Conservation (phyloP, 169 alveolate genomes). For the Condylostoma magnum region DNA sequence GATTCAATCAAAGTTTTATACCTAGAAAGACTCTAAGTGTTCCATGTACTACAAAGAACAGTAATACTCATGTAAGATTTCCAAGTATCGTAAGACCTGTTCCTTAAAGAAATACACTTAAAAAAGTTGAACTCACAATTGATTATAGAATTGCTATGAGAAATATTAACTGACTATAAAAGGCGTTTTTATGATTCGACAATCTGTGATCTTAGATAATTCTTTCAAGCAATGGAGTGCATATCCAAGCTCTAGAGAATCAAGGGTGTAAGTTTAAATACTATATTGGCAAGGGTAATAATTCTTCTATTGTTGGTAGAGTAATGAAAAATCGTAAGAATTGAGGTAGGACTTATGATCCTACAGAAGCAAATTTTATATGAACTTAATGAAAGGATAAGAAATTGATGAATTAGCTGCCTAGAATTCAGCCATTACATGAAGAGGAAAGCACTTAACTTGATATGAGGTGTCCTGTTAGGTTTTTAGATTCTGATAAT, state of each 20-base stretch:
- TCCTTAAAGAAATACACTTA: too few relatives aligned
- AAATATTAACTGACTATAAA: too few relatives aligned
- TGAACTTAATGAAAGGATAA: constrained; percentile 14
- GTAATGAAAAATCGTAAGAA: background rate
- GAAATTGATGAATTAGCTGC: background rate
- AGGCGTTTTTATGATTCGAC: too few relatives aligned
- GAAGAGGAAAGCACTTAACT: background rate
- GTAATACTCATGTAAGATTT: too few relatives aligned
- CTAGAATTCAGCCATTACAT: background rate
- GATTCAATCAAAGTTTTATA: too few relatives aligned
- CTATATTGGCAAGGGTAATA: constrained; percentile 21
- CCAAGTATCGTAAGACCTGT: too few relatives aligned
- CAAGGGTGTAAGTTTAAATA: background rate
- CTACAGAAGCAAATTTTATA: background rate
- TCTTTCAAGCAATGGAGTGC: constrained; percentile 1
- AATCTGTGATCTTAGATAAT: background rate
- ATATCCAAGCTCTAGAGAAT: background rate
- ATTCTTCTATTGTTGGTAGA: background rate
- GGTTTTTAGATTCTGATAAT: background rate
- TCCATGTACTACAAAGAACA: too few relatives aligned
- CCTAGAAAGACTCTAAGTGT: too few relatives aligned
- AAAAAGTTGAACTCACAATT: too few relatives aligned
- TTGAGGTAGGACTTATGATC: constrained; percentile 3
- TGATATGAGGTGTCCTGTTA: background rate
- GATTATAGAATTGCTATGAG: too few relatives aligned